Evolutionary conservation across 495 filamentous ascomycete species (phyloP), one percentile per base, ranked within the genome.

Genomic region (Hamigera avellanea): DNA sequence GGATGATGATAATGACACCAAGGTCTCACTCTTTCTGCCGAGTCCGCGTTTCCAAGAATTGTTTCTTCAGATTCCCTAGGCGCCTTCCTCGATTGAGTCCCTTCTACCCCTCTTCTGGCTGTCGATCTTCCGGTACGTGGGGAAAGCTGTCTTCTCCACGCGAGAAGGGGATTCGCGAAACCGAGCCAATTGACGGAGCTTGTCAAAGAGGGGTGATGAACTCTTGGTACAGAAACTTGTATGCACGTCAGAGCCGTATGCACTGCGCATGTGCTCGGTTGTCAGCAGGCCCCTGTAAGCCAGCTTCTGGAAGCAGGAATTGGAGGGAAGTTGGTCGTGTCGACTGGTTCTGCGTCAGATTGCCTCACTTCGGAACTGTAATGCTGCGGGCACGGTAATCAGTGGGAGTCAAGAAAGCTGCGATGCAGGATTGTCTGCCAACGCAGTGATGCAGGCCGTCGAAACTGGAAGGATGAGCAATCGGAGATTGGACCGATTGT

Each of bases 371-470:
- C 16, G 33, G 40, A 33, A 41, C 42, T 51, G 28, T 15, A 30
- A 30, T 4, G 28, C 28, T 13, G 28, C 28, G 28, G 39, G 35
- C 36, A 41, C 38, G 36, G 32, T 38, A 43, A 19, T 19, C 31
- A 6, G 14, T 16, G 17, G 14, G 31, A 49, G 47, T 43, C 33
- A 44, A 39, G 27, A 36, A 4, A 33, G 31, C 14, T 14, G 31
- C 31, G 17, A 33, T 18, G 31, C 31, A 33, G 14, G 31, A 46
- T 56, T 55, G 55, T 51, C 53, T 58, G 61, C 55, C 59, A 61
- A 45, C 57, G 49, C 57, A 65, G 53, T 54, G 36, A 60, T 61
- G 61, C 61, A 65, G 51, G 50, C 41, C 50, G 50, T 63, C 61
- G 41, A 60, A 65, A 60, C 38, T 29, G 61, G 61, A 57, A 64